Evolutionary conservation across 768 basidiomycete species (phyloP).

Genomic region (Agaricus blazei): DNA sequence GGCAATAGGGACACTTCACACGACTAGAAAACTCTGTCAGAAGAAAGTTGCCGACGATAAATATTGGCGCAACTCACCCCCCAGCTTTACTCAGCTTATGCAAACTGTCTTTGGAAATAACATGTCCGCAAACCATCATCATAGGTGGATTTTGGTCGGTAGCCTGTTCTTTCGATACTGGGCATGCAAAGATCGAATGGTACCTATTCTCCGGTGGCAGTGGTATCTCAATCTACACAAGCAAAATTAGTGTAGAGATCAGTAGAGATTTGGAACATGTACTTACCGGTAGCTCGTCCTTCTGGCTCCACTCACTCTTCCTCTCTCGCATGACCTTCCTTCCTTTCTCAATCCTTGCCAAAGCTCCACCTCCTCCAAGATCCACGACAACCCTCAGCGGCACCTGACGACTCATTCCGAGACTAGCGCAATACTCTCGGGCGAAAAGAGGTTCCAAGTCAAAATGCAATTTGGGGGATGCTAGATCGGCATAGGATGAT

Average conservation of each 20-base stretch:
- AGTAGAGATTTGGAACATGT: background rate
- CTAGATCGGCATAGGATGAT: constrained; percentile 75
- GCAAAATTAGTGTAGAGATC: background rate
- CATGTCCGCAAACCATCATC: constrained; percentile 97
- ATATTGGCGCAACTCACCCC: constrained; percentile 34
- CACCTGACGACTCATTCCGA: constrained; percentile 86
- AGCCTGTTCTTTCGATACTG: constrained; percentile 96
- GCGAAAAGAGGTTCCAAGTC: constrained; percentile 82
- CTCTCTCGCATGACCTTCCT: constrained; percentile 89
- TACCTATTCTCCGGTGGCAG: constrained; percentile 82
- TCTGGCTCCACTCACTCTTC: constrained; percentile 89
- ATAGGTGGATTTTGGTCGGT: constrained; percentile 93
- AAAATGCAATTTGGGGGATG: constrained; percentile 64
- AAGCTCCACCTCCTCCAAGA: constrained; percentile 87
- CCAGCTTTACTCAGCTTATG: constrained; percentile 84
- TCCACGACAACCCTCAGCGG: constrained; percentile 88
- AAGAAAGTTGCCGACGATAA: constrained; percentile 4
- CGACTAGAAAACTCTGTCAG: constrained; percentile 42
- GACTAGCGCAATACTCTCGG: constrained; percentile 80
- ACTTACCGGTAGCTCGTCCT: constrained; percentile 82
- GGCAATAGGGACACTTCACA: constrained; percentile 97
- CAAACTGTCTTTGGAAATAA: constrained; percentile 88
- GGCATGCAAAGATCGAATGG: constrained; percentile 96
- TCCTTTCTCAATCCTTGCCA: constrained; percentile 92
- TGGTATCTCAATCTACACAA: constrained; percentile 86